Evolutionary conservation across 2,329 filamentous ascomycete genomes (phyloP), one percentile per base, ranked within the genome.

Genomic region (Penicillium sp.): DNA sequence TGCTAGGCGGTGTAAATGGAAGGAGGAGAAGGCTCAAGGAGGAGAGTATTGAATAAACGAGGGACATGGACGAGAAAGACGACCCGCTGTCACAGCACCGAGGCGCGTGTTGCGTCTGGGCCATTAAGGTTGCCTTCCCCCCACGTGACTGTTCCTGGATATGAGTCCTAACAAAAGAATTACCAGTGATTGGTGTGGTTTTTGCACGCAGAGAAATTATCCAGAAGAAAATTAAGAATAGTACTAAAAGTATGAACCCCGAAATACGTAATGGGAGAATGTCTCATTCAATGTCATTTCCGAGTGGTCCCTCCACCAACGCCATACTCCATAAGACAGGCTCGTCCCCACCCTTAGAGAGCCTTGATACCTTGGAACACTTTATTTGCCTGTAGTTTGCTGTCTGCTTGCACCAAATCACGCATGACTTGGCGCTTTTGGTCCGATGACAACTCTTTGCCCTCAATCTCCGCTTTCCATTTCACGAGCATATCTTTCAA

Each of bases 401-500:
- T 80, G 70, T 97, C 89, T 2, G 79, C 83, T 63, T 82, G 83
- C 3, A 97, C 90, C 64, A 97, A 74, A 64, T 92, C 90, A 71
- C 85, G 88, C 83, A 97, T 86, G 63, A 86, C 83, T 59, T 82
- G 80, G 7, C 93, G 84, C 79, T 94, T 92, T 71, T 95, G 87
- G 62, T 90, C 87, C 64, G 86, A 86, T 53, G 78, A 86, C 79
- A 91, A 56, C 10, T 67, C 64, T 46, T 78, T 72, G 26, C 81
- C 83, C 70, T 93, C 87, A 8, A 86, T 80, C 61, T 85, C 79
- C 48, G 85, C 81, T 79, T 96, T 97, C 94, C 94, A 99, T 71
- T 86, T 83, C 36, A 89, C 76, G 54, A 99, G 76, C 68, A 97
- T 82, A 43, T 88, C 84, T 77, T 97, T 97, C 45, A 99, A 80